These are phyloP conservation scores for Microcyclosporella mali DNA, from an alignment of 2,329 filamentous ascomycete species.

Conservation along the genomic window DNA sequence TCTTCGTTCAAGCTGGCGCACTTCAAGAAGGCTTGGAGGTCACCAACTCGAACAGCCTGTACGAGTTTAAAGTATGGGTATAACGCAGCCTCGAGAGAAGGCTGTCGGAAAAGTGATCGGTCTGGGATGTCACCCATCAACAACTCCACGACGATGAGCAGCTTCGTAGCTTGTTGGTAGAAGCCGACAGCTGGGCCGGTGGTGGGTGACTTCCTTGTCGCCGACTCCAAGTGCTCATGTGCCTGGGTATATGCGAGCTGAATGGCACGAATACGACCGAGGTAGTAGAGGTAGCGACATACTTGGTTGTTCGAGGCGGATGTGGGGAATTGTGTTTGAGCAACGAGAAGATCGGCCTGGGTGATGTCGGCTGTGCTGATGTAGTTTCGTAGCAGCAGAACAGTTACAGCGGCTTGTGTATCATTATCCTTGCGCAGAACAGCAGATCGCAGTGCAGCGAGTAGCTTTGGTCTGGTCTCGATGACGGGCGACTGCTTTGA, in stretches of 20 bases:
- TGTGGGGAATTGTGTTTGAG: conserved; percentile 89
- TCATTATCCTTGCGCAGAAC: conserved; percentile 95
- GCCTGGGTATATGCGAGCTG: conserved; percentile 96
- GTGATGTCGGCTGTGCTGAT: conserved; percentile 92
- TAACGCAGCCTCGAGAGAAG: conserved; percentile 77
- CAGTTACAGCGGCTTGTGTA: conserved; percentile 94
- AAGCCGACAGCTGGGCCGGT: conserved; percentile 86
- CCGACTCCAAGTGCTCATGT: conserved; percentile 86
- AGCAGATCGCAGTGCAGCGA: conserved; percentile 86
- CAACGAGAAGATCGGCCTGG: conserved; percentile 91
- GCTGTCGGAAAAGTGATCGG: conserved; percentile 85
- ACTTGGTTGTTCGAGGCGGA: conserved; percentile 97
- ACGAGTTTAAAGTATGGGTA: conserved; percentile 92
- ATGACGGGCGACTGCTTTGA: conserved; percentile 85
- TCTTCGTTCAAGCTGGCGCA: conserved; percentile 74
- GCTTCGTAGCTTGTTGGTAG: conserved; percentile 91
- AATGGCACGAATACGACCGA: conserved; percentile 91
- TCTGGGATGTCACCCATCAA: conserved; percentile 99
- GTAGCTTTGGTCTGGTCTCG: conserved; percentile 74
- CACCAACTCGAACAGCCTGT: conserved; percentile 91
- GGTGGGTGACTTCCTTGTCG: conserved; percentile 89
- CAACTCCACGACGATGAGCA: conserved; percentile 92
- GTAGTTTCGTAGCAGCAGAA: conserved; percentile 90
- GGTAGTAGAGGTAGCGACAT: conserved; percentile 92
- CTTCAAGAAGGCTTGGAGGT: conserved; percentile 86